A percentile compares a stretch with the other conserved stretches of the same genome.
Conservation (phyloP, 2,329 filamentous ascomycete genomes). For the Colletotrichum incanum region DNA sequence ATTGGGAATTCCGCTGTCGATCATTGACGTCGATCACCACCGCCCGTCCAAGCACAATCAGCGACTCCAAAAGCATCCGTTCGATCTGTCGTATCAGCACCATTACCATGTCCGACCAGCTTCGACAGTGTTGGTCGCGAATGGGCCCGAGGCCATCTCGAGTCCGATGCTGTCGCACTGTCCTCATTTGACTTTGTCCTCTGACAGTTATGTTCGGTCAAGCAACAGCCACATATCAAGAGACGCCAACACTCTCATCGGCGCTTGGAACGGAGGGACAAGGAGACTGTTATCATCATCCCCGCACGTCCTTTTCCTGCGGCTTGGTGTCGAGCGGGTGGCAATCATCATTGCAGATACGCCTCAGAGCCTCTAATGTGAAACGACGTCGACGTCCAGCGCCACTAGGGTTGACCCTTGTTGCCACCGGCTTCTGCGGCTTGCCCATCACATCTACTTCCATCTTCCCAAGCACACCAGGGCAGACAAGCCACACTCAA, state of each 20-base stretch:
- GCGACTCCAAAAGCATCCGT: not conserved
- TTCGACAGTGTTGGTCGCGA: not conserved
- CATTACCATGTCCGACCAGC: not conserved
- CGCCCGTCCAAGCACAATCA: not conserved
- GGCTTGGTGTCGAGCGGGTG: not conserved
- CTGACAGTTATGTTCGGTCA: not conserved
- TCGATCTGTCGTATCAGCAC: constrained; percentile 8
- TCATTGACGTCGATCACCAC: constrained; percentile 20
- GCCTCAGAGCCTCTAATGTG: not conserved
- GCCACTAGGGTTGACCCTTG: not conserved
- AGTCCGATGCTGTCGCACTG: not conserved
- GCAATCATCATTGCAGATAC: not conserved
- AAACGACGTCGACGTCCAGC: not conserved
- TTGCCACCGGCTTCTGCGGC: not conserved
- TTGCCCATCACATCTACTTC: not conserved
- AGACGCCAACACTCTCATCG: not conserved
- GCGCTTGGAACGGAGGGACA: not conserved
- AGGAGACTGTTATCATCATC: not conserved
- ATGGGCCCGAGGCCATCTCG: not conserved
- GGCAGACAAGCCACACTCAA: not conserved
- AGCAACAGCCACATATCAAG: not conserved
- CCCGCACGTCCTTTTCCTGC: not conserved
- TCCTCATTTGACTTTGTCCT: not conserved
- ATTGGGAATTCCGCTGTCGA: constrained; percentile 22
- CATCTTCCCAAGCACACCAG: not conserved